Evolutionary conservation across 129 eudicot genomes (phyloP).

Genomic region (Saussurea involucrata): DNA sequence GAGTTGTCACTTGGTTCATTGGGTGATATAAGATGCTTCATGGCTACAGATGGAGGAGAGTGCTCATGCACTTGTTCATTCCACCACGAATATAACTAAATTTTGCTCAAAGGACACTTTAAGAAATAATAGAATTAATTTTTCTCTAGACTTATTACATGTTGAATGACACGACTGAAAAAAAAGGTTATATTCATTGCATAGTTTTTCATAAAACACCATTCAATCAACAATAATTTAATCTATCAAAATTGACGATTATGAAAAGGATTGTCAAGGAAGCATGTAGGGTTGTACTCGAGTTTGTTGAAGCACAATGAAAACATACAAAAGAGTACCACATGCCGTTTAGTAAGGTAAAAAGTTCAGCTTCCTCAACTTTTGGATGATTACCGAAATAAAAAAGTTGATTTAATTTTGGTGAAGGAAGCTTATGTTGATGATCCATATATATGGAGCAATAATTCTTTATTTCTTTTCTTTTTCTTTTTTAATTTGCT

Average conservation of each 20-base stretch:
- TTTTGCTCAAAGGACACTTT: not conserved
- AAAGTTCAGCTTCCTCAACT: not conserved
- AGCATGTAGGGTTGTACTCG: not conserved
- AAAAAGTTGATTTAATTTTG: not conserved
- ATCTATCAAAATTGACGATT: not conserved
- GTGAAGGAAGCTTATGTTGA: not conserved
- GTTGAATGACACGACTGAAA: not conserved
- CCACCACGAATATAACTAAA: not conserved
- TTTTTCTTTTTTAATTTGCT: not conserved
- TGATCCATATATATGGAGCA: not conserved
- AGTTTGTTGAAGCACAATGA: not conserved
- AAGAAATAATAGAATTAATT: not conserved
- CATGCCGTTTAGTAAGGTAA: not conserved
- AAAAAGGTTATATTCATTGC: not conserved
- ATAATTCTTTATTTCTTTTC: not conserved
- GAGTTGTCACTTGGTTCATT: slow-evolving; percentile 1
- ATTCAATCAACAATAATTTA: not conserved
- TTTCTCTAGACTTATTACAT: not conserved
- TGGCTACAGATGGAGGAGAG: not conserved
- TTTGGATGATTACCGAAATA: not conserved
- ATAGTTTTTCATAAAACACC: not conserved
- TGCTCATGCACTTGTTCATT: not conserved
- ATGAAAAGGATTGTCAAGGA: not conserved
- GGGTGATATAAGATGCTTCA: slow-evolving; percentile 18
- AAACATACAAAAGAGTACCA: slow-evolving; percentile 4